Evolutionary conservation across 225 moss, liverwort and hornwort genomes (phyloP), one percentile per base, ranked within the genome.

Genomic region (Neckera pumila): DNA sequence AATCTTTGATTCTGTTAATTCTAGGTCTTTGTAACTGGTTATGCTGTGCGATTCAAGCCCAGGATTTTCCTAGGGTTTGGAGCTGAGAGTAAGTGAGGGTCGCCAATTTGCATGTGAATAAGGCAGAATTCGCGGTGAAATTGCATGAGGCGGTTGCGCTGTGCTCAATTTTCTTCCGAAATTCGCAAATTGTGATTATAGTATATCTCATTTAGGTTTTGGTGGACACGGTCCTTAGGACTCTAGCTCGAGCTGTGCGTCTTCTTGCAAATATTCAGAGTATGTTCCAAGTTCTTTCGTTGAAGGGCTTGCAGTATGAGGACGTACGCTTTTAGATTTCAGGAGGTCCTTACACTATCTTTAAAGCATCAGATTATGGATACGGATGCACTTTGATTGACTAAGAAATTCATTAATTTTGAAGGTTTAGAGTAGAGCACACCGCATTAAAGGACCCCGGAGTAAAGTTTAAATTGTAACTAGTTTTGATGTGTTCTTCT

Each of bases 31-130:
- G 31, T 6, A 47, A 76, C 27, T 26, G 83, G 33, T 53, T 78
- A 43, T n/a, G 61, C 42, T 42, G 53, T 85, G 89, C 47, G 7
- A 70, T 63, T 80, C 27, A 53, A 76, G 42, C 57, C 57, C 75
- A 86, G 84, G 80, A 67, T 60, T 86, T 86, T 80, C 17, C 84
- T 88, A 90, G 90, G 92, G 84, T 92, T 90, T 86, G 45, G 73
- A 86, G 87, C 63, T 89, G 84, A 75, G 83, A 80, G 54, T 54
- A 38, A 66, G 51, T 56, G 47, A 80, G n/a, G 80, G 42, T 43
- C 67, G 34, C 7, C 69, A 40, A 26, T 54, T 75, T 66, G 45
- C 56, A 18, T 72, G 57, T 49, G 78, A 43, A 45, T 16, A 56
- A 63, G 45, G n/a, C 36, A n/a, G 19, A 51, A 33, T 60, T 76